Base-by-base conservation (phyloP, 2,329 filamentous ascomycete genomes). In the Bipolaris zeicola region DNA sequence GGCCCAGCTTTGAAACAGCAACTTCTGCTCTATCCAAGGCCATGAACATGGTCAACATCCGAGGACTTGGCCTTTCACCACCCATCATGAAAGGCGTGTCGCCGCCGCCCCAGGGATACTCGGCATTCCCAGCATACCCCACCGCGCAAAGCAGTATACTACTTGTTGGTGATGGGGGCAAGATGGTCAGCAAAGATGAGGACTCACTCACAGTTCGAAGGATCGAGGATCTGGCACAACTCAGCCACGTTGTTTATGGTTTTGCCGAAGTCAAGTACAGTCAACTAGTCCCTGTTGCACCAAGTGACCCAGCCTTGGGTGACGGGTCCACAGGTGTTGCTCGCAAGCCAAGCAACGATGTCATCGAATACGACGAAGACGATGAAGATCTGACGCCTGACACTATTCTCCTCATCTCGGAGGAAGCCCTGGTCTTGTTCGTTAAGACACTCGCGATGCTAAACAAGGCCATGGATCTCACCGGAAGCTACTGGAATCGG, bases 181-280 rank as follows among this genome's bases (percentile, higher is more conserved):
- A 85, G 69, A 81, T 83, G 18, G 76, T 80, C 3, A 83, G 50
- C 49, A 78, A 87, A 18, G 92, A 97, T 62, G 93, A 97, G 70
- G 95, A 98, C 71, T 82, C 84, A 14, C 86, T 85, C 62, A 87
- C 90, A 38, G 87, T 94, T 2, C 89, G 92, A 69, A 84, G 86
- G 42, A 92, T 98, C 55, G 94, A 99, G 74, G 93, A 98, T 67
- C 89, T 91, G 62, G 95, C 95, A 1, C 95, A 92, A 31, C 85
- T 93, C 37, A 97, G 93, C 71, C 93, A 99, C 74, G 95, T 97
- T 43, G 93, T 99, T 2, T 99, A 93, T 74, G 93, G 94, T 3
- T 98, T 99, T 76, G 95, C 95, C 5, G 94, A 99, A 78, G 94
- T 99, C 71, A 99, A 99, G 77, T 97, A 96, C 78, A 95, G 96